Percentiles rank a stretch among this genome's conserved stretches.
Conservation (phyloP, 2,329 filamentous ascomycete species). For the Neodidymelliopsis sp. region DNA sequence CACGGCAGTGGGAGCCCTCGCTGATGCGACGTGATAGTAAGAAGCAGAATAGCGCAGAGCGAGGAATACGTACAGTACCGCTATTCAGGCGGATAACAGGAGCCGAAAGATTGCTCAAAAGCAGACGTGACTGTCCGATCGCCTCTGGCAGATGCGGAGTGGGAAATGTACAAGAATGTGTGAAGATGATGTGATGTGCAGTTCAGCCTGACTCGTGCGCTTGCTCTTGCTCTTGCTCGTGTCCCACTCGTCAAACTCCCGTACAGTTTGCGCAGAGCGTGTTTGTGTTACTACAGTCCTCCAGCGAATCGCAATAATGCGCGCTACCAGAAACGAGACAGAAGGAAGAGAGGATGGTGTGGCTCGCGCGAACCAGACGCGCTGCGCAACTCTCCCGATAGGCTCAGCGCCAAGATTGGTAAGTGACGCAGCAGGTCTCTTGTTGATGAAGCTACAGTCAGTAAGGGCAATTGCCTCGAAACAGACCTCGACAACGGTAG, state of each 20-base stretch:
- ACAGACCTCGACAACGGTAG: conserved; percentile 2
- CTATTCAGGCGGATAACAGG: conserved; percentile 41
- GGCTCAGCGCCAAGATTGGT: not conserved
- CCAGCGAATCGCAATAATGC: conserved; percentile 31
- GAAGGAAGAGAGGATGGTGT: conserved; percentile 22
- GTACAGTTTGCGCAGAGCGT: conserved; percentile 36
- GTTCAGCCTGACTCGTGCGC: conserved; percentile 37
- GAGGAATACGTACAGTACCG: conserved; percentile 53
- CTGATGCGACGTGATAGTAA: conserved; percentile 19
- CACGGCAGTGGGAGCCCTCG: conserved; percentile 21
- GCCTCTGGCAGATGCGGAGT: conserved; percentile 52
- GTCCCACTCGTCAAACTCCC: conserved; percentile 28
- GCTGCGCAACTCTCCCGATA: conserved; percentile 9
- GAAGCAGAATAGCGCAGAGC: conserved; percentile 34
- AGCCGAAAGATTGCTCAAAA: conserved; percentile 45
- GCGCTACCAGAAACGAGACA: conserved; percentile 35
- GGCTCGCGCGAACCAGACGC: conserved; percentile 23
- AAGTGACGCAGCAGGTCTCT: no score
- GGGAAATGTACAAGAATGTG: conserved; percentile 47
- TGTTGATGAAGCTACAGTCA: not conserved
- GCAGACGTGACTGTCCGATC: conserved; percentile 45
- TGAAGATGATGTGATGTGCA: conserved; percentile 38
- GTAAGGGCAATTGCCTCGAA: not conserved
- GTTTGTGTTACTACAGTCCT: conserved; percentile 34
- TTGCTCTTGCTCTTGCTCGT: conserved; percentile 32